Base-by-base conservation (phyloP, 148 eudicot genomes). In the Talinum fruticosum region DNA sequence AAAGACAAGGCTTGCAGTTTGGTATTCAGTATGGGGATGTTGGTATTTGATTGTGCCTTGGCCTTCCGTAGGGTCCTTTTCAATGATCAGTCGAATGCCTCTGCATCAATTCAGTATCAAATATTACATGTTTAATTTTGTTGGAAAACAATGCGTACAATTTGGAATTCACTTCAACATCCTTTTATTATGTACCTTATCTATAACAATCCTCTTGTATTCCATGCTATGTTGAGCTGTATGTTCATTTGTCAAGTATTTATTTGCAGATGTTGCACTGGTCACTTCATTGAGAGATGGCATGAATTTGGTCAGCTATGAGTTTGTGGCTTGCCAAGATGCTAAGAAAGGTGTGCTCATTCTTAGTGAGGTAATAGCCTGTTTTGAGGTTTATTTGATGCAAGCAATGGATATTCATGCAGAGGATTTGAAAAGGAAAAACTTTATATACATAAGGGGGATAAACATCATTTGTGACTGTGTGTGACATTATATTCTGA, bases 301-400 rank as follows among this genome's bases (percentile, higher is more conserved):
- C 81, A 95, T 95, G 99, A 95, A 95, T 87, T 90, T 92, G 53
- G 99, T 92, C 79, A 91, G 97, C 89, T 95, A 91, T 85, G 99
- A 95, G 83, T 95, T 85, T 81, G 97, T 95, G 78, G 96, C 99
- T 75, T 95, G 99, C 87, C 99, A 95, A 88, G 96, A 87, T 82
- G 83, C 83, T 34, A 95, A 87, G 84, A 90, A 84, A 81, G 97
- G 99, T 69, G 99, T 95, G 35, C 97, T 95, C 65, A 91, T 95
- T 84, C 92, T 95, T 54, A 95, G 97, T 78, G 99, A 95, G 84
- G 99, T 95, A 91, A 83, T 47, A 45, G 24, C 21, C 26, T 51
- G 1, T 24, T 33, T 35, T 26, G 28, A 26, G 37, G 41, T 75
- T 54, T 68, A 33, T 35, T 8, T 38, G 57, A 59, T 59, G 64